phyloP scores from a whole-genome alignment of 1,284 basidiomycete genomes.

The Somion occarium region DNA sequence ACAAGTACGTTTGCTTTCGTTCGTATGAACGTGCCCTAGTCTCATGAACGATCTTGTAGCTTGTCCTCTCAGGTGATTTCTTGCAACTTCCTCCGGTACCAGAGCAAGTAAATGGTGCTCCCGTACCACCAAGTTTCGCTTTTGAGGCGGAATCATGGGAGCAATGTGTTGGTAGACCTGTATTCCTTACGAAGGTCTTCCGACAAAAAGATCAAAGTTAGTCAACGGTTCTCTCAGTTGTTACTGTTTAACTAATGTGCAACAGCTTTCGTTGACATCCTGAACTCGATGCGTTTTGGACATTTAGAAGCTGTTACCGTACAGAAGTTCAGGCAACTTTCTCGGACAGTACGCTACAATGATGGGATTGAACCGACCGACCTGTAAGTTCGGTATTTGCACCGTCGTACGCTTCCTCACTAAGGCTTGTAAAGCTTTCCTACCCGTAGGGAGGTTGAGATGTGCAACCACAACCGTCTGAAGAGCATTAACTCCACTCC shows the following conservation, averaged over 20 bases:
- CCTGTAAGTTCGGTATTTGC: constrained; percentile 41
- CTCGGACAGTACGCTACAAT: constrained; percentile 53
- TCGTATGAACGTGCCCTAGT: no score
- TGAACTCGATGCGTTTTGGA: constrained; percentile 70
- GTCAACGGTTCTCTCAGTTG: constrained; percentile 9
- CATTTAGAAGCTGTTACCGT: constrained; percentile 41
- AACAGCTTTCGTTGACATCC: constrained; percentile 62
- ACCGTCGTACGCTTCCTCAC: neutral
- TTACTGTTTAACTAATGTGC: no score
- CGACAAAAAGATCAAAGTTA: constrained; percentile 52
- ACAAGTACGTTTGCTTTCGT: constrained; percentile 51
- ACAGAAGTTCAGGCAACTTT: constrained; percentile 54
- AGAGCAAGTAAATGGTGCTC: constrained; percentile 27
- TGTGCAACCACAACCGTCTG: constrained; percentile 49
- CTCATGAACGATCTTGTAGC: constrained; percentile 36
- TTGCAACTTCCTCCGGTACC: constrained; percentile 78
- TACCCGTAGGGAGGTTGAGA: constrained; percentile 54
- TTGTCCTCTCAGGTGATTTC: constrained; percentile 78
- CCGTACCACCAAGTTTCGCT: constrained; percentile 42
- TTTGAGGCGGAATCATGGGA: constrained; percentile 69
- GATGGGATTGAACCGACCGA: constrained; percentile 84
- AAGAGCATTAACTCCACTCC: constrained; percentile 23
- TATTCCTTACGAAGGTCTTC: constrained; percentile 36
- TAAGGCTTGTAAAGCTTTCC: constrained; percentile 43
- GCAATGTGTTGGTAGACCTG: constrained; percentile 33